Conservation (phyloP, 768 basidiomycete species). For the Boletus edulis region DNA sequence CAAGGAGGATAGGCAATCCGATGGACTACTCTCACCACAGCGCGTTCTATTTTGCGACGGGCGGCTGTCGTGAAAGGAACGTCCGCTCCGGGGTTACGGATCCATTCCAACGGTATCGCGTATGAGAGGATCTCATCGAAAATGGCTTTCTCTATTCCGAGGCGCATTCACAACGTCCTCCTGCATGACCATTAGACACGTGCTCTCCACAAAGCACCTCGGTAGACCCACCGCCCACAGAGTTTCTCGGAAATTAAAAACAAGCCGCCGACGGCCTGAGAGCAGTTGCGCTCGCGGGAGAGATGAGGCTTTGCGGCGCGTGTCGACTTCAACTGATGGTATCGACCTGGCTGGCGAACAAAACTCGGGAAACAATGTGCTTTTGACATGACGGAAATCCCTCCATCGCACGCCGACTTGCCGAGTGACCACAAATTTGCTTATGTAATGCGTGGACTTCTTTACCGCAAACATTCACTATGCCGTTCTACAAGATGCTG, state of each 20-base stretch:
- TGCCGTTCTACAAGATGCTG: constrained; percentile 88
- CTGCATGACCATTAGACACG: constrained; percentile 5
- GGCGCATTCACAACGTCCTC: constrained; percentile 2
- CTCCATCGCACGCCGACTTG: neutral
- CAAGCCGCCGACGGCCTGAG: constrained; percentile 13
- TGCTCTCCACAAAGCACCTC: neutral
- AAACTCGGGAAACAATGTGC: too few relatives aligned
- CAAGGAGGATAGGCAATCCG: constrained; percentile 8
- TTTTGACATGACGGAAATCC: neutral
- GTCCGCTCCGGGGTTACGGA: neutral
- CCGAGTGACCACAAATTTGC: neutral
- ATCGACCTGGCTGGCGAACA: neutral
- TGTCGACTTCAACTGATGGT: neutral
- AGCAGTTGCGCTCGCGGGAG: neutral
- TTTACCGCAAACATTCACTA: constrained; percentile 25
- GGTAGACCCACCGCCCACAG: constrained; percentile 2
- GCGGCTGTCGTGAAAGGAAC: neutral
- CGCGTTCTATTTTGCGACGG: constrained; percentile 9
- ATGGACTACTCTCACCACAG: constrained; percentile 5
- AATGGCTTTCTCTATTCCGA: neutral
- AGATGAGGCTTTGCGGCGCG: neutral
- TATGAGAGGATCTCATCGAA: constrained; percentile 12
- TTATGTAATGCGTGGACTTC: constrained; percentile 14
- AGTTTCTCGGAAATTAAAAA: constrained; percentile 26
- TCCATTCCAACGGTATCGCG: neutral